Evolutionary conservation across 805 yeast genomes (phyloP).

Genomic region (Kluyveromyces nonfermentans): DNA sequence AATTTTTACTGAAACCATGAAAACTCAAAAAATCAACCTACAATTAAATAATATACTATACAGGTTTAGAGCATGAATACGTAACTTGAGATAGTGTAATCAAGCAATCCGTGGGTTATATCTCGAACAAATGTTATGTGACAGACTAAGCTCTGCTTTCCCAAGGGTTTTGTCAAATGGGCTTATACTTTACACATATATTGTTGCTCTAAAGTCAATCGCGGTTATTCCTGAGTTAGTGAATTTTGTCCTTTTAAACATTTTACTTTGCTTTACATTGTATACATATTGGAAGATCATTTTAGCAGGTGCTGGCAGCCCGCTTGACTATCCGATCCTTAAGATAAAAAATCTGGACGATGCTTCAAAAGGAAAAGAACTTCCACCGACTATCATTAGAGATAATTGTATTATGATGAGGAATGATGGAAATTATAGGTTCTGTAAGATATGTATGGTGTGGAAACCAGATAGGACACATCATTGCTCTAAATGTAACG

Average conservation of each 20-base stretch:
- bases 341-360: conserved; percentile 23
- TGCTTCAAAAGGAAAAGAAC: conserved; percentile 21
- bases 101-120: not conserved
- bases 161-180: conserved; percentile 19
- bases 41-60: too few relatives aligned
- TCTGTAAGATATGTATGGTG: conserved; percentile 57
- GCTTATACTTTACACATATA: conserved; percentile 18
- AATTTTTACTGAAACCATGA: too few relatives aligned
- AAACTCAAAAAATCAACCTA: too few relatives aligned
- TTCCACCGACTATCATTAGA: conserved; percentile 36
- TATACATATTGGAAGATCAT: conserved; percentile 47
- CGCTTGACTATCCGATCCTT: conserved; percentile 45
- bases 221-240: conserved; percentile 8
- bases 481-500: conserved; percentile 68
- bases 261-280: conserved; percentile 16
- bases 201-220: conserved; percentile 11
- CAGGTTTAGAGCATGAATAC: too few relatives aligned
- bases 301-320: conserved; percentile 55
- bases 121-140: not conserved
- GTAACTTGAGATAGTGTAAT: too few relatives aligned
- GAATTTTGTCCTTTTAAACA: conserved; percentile 3
- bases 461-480: conserved; percentile 84
- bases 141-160: conserved; percentile 11
- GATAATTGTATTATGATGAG: conserved; percentile 38
- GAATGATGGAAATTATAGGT: conserved; percentile 56